phyloP scores from a whole-genome alignment of 345 rosid genomes.

The Erucastrum elatum region DNA sequence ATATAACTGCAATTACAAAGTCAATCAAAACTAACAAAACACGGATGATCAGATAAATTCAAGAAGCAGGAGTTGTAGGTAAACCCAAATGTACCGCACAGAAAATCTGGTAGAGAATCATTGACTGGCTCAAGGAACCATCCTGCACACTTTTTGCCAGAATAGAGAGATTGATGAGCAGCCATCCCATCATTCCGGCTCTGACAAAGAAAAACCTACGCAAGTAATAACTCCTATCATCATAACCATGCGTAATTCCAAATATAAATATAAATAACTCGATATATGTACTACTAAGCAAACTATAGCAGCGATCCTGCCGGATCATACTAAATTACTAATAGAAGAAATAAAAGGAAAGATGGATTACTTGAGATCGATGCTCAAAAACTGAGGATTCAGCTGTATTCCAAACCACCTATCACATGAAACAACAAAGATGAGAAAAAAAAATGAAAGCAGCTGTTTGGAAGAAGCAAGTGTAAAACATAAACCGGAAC shows the following conservation, averaged over 20 bases:
- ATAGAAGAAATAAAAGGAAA: conserved; percentile 4
- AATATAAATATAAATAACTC: too few species aligned
- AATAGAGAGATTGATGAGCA: not conserved
- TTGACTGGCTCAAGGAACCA: not conserved
- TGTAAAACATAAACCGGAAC: too few species aligned
- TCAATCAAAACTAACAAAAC: not conserved
- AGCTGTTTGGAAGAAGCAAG: too few species aligned
- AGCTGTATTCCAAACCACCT: conserved; percentile 97
- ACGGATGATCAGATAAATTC: not conserved
- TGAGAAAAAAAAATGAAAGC: not conserved
- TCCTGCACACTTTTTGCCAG: not conserved
- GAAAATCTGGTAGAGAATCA: not conserved
- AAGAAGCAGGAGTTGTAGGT: not conserved
- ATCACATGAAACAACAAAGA: conserved; percentile 33
- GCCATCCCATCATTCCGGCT: not conserved
- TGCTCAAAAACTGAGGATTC: conserved; percentile 78
- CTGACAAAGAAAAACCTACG: not conserved
- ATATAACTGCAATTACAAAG: not conserved
- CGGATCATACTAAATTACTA: not conserved
- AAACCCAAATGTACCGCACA: not conserved
- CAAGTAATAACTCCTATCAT: conserved; percentile 8
- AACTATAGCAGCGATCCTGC: not conserved
- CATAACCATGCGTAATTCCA: not conserved
- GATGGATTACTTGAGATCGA: conserved; percentile 85
- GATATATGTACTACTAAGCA: too few species aligned